Conservation (phyloP, 148 eudicot species). For the Pouteria glomerata region DNA sequence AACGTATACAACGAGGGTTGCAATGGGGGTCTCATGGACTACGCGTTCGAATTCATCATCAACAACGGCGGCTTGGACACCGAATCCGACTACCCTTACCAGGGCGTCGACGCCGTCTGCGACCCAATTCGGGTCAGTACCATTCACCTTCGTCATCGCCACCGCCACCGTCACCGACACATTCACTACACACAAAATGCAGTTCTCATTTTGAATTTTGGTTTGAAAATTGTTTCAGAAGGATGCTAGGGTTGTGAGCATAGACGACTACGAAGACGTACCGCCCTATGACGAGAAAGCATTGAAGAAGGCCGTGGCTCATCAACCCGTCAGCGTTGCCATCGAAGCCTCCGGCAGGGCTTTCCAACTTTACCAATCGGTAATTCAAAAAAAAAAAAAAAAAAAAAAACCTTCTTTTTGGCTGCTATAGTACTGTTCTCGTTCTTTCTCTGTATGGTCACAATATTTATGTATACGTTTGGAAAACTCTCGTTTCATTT, state of each 20-base stretch:
- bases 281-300: constrained; percentile 66
- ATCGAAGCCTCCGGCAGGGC: constrained; percentile 81
- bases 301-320: constrained; percentile 78
- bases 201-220: too few relatives aligned
- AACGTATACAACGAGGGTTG: constrained; percentile 49
- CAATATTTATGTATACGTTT: too few relatives aligned
- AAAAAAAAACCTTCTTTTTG: too few relatives aligned
- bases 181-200: too few relatives aligned
- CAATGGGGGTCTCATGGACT: constrained; percentile 88
- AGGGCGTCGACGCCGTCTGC: constrained; percentile 51
- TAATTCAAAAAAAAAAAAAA: constrained; percentile 12
- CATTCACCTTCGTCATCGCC: neutral
- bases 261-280: constrained; percentile 89
- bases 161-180: neutral
- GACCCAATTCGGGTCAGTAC: constrained; percentile 54
- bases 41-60: constrained; percentile 72
- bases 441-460: too few relatives aligned
- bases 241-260: constrained; percentile 70
- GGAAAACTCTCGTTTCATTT: neutral
- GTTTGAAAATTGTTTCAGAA: constrained; percentile 40
- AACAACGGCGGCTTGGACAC: constrained; percentile 77
- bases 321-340: constrained; percentile 91
- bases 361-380: constrained; percentile 69
- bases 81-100: constrained; percentile 75
- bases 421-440: too few relatives aligned